Percentiles rank a stretch among this genome's conserved stretches.
Conservation (phyloP, 768 basidiomycete species). For the Boletus rex-veris region DNA sequence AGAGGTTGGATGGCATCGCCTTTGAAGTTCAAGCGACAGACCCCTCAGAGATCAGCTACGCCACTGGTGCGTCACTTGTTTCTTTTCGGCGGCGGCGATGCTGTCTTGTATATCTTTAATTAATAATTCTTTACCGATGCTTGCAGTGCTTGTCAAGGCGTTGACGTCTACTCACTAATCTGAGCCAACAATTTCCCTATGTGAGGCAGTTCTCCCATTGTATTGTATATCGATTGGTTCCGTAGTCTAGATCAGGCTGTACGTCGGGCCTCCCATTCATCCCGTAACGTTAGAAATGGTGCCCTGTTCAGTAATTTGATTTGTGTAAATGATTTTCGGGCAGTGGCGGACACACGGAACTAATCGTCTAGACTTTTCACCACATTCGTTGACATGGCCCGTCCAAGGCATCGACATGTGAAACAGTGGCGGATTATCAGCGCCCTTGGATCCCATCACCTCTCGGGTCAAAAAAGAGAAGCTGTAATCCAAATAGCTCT, state of each 20-base stretch:
- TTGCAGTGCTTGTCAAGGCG: constrained; percentile 21
- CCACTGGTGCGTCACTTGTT: constrained; percentile 52
- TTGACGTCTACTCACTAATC: constrained; percentile 14
- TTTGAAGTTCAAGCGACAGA: constrained; percentile 88
- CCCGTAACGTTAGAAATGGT: background rate
- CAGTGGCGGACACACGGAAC: background rate
- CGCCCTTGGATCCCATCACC: background rate
- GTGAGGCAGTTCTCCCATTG: background rate
- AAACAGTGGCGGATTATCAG: constrained; percentile 1
- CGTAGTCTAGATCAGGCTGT: background rate
- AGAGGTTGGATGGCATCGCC: constrained; percentile 68
- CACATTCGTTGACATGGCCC: constrained; percentile 9
- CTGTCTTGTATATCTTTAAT: background rate
- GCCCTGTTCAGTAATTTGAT: background rate
- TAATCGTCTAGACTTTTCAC: background rate
- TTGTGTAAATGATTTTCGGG: background rate
- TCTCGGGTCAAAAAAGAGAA: background rate
- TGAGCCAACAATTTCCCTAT: no score
- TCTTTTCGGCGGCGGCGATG: background rate
- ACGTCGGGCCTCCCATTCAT: background rate
- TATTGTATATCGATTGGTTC: background rate
- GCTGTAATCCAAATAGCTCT: background rate
- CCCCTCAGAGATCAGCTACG: constrained; percentile 63
- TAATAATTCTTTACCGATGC: background rate
- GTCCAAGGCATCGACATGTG: background rate